Conservation (phyloP, 352 stramenopile genomes). For the Phytophthora boehmeriae region DNA sequence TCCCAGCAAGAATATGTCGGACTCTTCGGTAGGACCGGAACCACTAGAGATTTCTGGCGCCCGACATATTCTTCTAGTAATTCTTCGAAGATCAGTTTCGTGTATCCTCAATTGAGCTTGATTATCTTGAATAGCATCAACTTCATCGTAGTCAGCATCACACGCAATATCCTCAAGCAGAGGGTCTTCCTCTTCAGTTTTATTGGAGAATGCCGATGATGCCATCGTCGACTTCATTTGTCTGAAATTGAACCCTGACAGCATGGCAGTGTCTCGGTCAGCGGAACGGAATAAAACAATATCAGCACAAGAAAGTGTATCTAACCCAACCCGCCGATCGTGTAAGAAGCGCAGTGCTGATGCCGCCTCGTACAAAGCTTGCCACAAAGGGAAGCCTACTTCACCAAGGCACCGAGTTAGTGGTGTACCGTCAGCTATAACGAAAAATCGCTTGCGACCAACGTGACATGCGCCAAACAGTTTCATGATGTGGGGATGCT, state of each 20-base stretch:
- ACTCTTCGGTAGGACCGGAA: constrained; percentile 27
- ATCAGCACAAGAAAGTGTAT: constrained; percentile 34
- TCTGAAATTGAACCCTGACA: constrained; percentile 31
- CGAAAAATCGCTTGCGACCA: constrained; percentile 30
- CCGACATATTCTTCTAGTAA: constrained; percentile 22
- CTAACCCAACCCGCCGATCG: constrained; percentile 22
- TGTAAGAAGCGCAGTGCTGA: constrained; percentile 36
- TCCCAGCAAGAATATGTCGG: constrained; percentile 34
- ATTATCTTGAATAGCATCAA: constrained; percentile 26
- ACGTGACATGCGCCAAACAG: constrained; percentile 40
- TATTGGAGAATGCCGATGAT: constrained; percentile 4
- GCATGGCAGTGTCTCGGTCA: constrained; percentile 22
- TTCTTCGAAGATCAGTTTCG: not conserved
- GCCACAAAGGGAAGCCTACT: constrained; percentile 34
- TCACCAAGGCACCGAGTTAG: constrained; percentile 27
- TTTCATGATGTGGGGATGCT: constrained; percentile 35
- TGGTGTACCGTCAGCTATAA: constrained; percentile 33
- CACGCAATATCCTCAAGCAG: constrained; percentile 26
- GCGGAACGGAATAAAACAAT: constrained; percentile 33
- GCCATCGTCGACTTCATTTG: constrained; percentile 25
- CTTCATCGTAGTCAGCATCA: constrained; percentile 21
- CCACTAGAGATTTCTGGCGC: constrained; percentile 24
- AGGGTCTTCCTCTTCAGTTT: constrained; percentile 16
- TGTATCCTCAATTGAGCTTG: not conserved
- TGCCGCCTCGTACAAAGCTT: constrained; percentile 33